phyloP scores from a whole-genome alignment of 352 stramenopile genomes.

The Globisporangium iwayamae region DNA sequence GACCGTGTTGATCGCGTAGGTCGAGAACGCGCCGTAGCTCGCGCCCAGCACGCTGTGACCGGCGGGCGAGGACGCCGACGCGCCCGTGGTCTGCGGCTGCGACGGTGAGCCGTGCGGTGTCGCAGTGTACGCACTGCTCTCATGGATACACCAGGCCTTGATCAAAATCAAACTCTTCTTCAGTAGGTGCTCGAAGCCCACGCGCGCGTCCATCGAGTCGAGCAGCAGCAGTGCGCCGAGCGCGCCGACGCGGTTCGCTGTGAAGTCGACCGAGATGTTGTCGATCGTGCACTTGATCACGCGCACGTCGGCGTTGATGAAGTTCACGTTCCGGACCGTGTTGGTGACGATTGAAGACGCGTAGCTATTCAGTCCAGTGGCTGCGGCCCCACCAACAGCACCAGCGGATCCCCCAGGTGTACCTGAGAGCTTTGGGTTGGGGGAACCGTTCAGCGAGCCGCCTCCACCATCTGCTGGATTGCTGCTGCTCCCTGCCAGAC shows the following conservation, averaged over 20 bases:
- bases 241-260: conserved; percentile 78
- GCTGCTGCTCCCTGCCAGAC: conserved; percentile 46
- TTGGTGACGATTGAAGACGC: conserved; percentile 14
- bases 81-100: neutral
- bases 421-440: conserved; percentile 10
- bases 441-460: conserved; percentile 20
- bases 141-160: conserved; percentile 88
- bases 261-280: conserved; percentile 88
- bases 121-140: conserved; percentile 64
- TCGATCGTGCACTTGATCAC: conserved; percentile 91
- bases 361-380: neutral
- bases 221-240: conserved; percentile 78
- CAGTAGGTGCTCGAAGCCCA: conserved; percentile 80
- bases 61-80: neutral
- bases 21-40: conserved; percentile 76
- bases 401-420: neutral
- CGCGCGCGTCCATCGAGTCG: conserved; percentile 77
- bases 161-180: conserved; percentile 88
- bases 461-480: conserved; percentile 7
- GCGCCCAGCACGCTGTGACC: conserved; percentile 66
- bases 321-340: conserved; percentile 87
- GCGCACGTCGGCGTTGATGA: conserved; percentile 86
- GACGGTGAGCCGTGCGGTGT: conserved; percentile 9
- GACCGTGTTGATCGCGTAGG: conserved; percentile 87
- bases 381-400: neutral